Base-by-base conservation (phyloP, 1,139 yeast genomes). In the Zygosaccharomyces sapae region DNA sequence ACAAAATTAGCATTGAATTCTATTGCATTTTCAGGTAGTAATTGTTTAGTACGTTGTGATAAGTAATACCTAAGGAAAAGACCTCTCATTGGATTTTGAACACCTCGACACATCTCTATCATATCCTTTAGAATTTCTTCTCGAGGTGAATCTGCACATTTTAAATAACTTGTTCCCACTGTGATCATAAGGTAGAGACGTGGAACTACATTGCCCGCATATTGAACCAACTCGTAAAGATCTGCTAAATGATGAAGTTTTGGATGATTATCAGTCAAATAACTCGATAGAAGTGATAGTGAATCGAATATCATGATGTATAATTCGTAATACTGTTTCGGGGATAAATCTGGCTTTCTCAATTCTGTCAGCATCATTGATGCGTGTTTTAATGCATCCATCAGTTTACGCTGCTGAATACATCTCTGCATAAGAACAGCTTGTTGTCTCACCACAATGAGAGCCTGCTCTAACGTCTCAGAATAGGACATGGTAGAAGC, bases 31-130 rank as follows among this genome's bases (percentile, higher is more conserved):
- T 29, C 45, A 2, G 90, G 88, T 44, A 86, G 68, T 49, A 85
- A 70, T 58, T 82, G 84, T 57, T 89, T 85, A 16, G 89, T 84
- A 53, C 90, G 74, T 65, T 92, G 97, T 4, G 92, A 81, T 41
- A 92, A 71, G 65, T 88, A 92, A 70, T 92, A 90, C 46, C 98
- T 74, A 59, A 92, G 71, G 65, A 92, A 92, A 52, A 92, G 71
- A 1, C 98, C 98, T 52, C 92, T 72, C 31, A 88, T 80, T 0
- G 98, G 98, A 63, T 88, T 94, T 67, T 92, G 98, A 1, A 90
- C 96, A n/a, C 97, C 98, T 38, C 95, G 78, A 55, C 96, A 85
- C 98, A 92, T 92, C 66, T 92, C 98, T 65, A 92, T 83, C 95
- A 92, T 84, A 64, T 92, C 98, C 64, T 86, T 87, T 82, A 92